Evolutionary conservation across 805 yeast genomes (phyloP), one percentile per base, ranked within the genome.

Genomic region (Candida xiaguanensis): DNA sequence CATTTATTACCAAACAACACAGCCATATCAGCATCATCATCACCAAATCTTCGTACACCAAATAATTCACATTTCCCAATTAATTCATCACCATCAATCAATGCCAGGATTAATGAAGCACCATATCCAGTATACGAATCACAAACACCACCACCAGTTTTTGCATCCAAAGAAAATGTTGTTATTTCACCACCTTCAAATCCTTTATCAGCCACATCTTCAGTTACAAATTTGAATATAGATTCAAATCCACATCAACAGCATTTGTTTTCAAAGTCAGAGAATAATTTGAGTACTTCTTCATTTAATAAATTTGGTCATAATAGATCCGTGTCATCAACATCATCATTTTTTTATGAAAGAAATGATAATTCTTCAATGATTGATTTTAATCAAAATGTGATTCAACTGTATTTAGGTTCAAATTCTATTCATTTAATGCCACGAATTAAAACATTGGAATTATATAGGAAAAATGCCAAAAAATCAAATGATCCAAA

Each of bases 381-480:
- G 41, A 73, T 75, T 1, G 82, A 75, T 56, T 65, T 72, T 40
- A 67, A 74, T 26, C 84, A 79, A 43, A 71, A 69, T 50, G 44
- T 71, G 44, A 66, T 78, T 45, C 72, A 70, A 40, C 76, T 68
- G 46, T 75, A 76, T 50, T 57, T 80, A 39, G 82, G 83, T n/a
- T 44, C 35, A 16, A 68, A 72, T 45, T 61, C 73, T 15, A 55
- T 60, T 13, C 63, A 77, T 9, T 62, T 90, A 45, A 61, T 84
- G 52, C 90, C 95, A 14, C 74, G 93, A 46, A 74, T 83, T 62
- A 80, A 85, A 55, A 89, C 96, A 4, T 77, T 91, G 42, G 96
- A 90, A 49, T 72, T 87, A 69, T 90, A 91, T 65, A 74, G 93
- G 39, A 75, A 82, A 48, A 90, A 87, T 55, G 96, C 95, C 4